These are phyloP conservation scores for Neodidymelliopsis sp. DNA, from an alignment of 2,329 filamentous ascomycete genomes.

Conservation along the genomic window DNA sequence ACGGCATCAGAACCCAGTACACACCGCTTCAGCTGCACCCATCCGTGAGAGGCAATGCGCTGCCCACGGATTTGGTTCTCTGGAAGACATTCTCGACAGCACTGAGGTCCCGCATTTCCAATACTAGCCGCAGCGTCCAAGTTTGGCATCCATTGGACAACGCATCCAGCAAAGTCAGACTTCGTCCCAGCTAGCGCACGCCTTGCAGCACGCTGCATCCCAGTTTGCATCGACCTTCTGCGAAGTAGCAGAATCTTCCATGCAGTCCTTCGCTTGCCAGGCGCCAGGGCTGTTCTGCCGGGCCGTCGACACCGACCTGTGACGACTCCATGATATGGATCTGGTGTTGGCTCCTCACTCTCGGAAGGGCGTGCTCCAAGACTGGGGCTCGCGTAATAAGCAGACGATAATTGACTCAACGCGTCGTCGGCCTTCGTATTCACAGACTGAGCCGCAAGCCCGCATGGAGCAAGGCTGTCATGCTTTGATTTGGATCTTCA, in stretches of 20 bases:
- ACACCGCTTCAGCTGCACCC: slow-evolving; percentile 41
- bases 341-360: slow-evolving; percentile 13
- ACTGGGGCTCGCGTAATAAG: slow-evolving; percentile 22
- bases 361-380: slow-evolving; percentile 5
- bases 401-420: slow-evolving; percentile 29
- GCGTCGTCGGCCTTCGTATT: slow-evolving; percentile 21
- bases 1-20: slow-evolving; percentile 31
- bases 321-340: slow-evolving; percentile 12
- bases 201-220: slow-evolving; percentile 17
- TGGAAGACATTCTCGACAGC: slow-evolving; percentile 7
- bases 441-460: slow-evolving; percentile 12
- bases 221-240: slow-evolving; percentile 16
- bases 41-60: slow-evolving; percentile 23
- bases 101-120: slow-evolving; percentile 23
- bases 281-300: slow-evolving; percentile 5
- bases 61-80: slow-evolving; percentile 32
- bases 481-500: slow-evolving; percentile 17
- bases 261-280: slow-evolving; percentile 10
- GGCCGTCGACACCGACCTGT: slow-evolving; percentile 12
- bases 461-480: slow-evolving; percentile 15
- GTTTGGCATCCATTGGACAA: slow-evolving; percentile 36
- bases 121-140: slow-evolving; percentile 21
- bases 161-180: slow-evolving; percentile 19
- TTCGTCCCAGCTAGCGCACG: slow-evolving; percentile 19
- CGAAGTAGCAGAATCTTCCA: slow-evolving; percentile 17